Percentiles rank a stretch among this genome's conserved stretches.
These are phyloP conservation scores for Lipomyces mesembrius DNA, from an alignment of 805 yeast genomes.

Conservation along the genomic window DNA sequence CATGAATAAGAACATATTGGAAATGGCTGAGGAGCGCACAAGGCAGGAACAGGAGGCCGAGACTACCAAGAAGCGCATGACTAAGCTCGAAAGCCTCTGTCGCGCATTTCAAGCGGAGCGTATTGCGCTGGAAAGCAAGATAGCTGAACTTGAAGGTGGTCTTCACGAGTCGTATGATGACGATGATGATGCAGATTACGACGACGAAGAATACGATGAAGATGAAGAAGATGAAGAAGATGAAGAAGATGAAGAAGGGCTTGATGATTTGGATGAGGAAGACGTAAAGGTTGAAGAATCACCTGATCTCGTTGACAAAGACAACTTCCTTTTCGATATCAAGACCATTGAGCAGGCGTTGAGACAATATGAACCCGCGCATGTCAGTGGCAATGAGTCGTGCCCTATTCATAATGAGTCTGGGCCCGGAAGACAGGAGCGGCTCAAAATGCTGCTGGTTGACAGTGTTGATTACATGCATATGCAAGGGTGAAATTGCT, in stretches of 20 bases:
- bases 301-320: not conserved
- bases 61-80: constrained; percentile 25
- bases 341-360: constrained; percentile 19
- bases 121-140: constrained; percentile 24
- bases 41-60: constrained; percentile 30
- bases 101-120: constrained; percentile 35
- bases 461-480: constrained; percentile 24
- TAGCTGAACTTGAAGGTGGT: constrained; percentile 29
- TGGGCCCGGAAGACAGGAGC: constrained; percentile 18
- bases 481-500: constrained; percentile 9
- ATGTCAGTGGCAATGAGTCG: constrained; percentile 21
- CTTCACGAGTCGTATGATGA: constrained; percentile 26
- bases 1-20: constrained; percentile 33
- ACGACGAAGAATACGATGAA: constrained; percentile 22
- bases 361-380: constrained; percentile 20
- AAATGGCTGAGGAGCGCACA: constrained; percentile 35
- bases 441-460: constrained; percentile 14
- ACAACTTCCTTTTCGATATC: constrained; percentile 9
- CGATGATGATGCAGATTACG: constrained; percentile 23
- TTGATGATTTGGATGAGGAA: constrained; percentile 15
- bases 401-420: constrained; percentile 29
- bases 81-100: constrained; percentile 31
- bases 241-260: constrained; percentile 16
- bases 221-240: constrained; percentile 25
- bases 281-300: constrained; percentile 9